phyloP scores from a whole-genome alignment of 106 monocot genomes.

The Chionographis japonica region DNA sequence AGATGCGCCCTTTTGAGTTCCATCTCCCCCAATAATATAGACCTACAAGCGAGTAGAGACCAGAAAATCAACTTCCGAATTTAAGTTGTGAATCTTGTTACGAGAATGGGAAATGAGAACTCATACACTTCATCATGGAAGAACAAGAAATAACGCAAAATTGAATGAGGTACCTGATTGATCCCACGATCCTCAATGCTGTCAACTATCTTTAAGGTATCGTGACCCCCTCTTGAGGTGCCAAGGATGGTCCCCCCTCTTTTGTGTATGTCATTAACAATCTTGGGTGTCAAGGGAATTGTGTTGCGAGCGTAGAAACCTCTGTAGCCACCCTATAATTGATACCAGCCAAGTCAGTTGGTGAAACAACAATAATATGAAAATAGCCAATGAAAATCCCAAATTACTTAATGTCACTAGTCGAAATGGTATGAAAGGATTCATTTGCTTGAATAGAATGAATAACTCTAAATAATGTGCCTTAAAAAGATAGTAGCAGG shows the following conservation, averaged over 20 bases:
- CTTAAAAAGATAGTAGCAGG: neutral
- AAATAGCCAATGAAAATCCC: conserved; percentile 18
- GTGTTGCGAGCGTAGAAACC: conserved; percentile 39
- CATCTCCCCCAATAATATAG: conserved; percentile 42
- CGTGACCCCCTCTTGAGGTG: conserved; percentile 34
- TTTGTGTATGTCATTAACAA: conserved; percentile 37
- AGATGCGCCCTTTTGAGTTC: conserved; percentile 34
- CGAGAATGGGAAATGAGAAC: neutral
- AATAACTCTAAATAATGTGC: neutral
- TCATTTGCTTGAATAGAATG: too few species aligned
- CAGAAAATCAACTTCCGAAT: neutral
- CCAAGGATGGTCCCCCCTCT: conserved; percentile 30
- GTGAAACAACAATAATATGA: neutral
- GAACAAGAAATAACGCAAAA: neutral
- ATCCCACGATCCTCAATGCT: conserved; percentile 36
- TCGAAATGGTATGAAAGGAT: too few species aligned
- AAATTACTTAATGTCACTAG: conserved; percentile 15
- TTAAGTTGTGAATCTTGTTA: neutral
- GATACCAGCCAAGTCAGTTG: neutral
- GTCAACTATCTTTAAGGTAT: conserved; percentile 34
- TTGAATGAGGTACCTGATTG: conserved; percentile 19
- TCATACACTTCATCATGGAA: neutral
- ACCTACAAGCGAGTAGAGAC: conserved; percentile 11
- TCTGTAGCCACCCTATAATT: conserved; percentile 27
- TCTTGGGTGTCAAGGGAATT: conserved; percentile 26